phyloP scores from a whole-genome alignment of 169 alveolate genomes.

The Plasmodium cynomolgi region DNA sequence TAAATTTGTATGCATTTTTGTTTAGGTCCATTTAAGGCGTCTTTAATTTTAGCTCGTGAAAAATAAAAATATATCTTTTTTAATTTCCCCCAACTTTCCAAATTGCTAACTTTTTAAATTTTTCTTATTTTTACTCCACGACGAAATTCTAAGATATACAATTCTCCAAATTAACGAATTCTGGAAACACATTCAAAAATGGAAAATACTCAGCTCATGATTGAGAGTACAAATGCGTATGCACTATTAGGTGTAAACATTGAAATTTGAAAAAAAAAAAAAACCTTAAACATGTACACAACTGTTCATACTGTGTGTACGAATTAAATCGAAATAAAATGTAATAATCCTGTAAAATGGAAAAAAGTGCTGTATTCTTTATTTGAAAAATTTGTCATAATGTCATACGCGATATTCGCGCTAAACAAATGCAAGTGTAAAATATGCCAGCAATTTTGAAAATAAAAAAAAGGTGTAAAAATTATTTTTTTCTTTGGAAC shows the following conservation, averaged over 20 bases:
- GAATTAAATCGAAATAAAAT: not conserved
- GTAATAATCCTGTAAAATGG: not conserved
- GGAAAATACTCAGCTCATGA: not conserved
- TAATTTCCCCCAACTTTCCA: not conserved
- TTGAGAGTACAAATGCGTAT: not conserved
- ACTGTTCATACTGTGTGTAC: not conserved
- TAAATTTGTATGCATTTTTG: not conserved
- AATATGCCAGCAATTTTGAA: not conserved
- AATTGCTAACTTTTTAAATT: not conserved
- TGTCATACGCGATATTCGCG: not conserved
- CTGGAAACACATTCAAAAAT: not conserved
- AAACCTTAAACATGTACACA: not conserved
- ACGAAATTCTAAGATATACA: not conserved
- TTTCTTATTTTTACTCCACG: not conserved
- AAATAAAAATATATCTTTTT: not conserved
- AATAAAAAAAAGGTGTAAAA: not conserved
- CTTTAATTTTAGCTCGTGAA: not conserved
- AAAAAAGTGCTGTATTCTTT: not conserved
- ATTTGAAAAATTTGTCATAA: not conserved
- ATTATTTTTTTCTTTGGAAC: not conserved
- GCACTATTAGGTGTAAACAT: not conserved
- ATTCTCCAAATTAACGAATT: not conserved
- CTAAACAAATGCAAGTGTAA: conserved; percentile 1
- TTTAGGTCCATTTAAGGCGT: not conserved
- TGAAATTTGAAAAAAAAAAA: not conserved